Evolutionary conservation across 345 rosid genomes (phyloP).

Genomic region (Gynandropsis gynandra): DNA sequence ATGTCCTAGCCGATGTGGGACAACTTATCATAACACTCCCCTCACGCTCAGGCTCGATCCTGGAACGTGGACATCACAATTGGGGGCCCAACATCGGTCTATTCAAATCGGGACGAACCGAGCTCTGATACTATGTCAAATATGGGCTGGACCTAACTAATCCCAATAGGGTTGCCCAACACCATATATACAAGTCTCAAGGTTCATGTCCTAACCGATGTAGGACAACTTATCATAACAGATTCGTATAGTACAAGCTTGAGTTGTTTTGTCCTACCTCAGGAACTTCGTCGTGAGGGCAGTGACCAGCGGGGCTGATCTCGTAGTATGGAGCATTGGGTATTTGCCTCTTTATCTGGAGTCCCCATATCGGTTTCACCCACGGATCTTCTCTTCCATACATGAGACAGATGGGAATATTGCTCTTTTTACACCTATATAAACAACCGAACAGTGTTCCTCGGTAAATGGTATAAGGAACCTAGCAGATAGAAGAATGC

Average conservation of each 20-base stretch:
- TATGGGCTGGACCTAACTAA: too few relatives aligned
- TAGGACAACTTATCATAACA: too few relatives aligned
- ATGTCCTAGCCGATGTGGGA: too few relatives aligned
- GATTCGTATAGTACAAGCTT: not conserved
- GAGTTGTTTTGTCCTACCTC: constrained; percentile 46
- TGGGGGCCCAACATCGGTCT: too few relatives aligned
- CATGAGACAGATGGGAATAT: constrained; percentile 66
- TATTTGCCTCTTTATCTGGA: constrained; percentile 57
- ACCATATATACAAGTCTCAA: too few relatives aligned
- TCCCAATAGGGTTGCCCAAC: too few relatives aligned
- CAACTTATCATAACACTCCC: too few relatives aligned
- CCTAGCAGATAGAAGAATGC: not conserved
- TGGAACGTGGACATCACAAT: too few relatives aligned
- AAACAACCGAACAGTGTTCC: constrained; percentile 8
- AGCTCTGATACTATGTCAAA: too few relatives aligned
- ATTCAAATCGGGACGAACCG: too few relatives aligned
- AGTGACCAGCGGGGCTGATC: constrained; percentile 98
- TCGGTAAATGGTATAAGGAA: constrained; percentile 9
- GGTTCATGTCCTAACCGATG: too few relatives aligned
- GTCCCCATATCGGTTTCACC: constrained; percentile 94
- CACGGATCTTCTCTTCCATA: constrained; percentile 97
- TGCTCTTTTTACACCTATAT: constrained; percentile 50
- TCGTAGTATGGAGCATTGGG: constrained; percentile 82
- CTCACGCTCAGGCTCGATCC: too few relatives aligned
- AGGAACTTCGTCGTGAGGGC: constrained; percentile 99